Percentiles rank a stretch among this genome's conserved stretches.
phyloP scores from a whole-genome alignment of 2,329 filamentous ascomycete genomes.

The Pseudogymnoascus pannorum region DNA sequence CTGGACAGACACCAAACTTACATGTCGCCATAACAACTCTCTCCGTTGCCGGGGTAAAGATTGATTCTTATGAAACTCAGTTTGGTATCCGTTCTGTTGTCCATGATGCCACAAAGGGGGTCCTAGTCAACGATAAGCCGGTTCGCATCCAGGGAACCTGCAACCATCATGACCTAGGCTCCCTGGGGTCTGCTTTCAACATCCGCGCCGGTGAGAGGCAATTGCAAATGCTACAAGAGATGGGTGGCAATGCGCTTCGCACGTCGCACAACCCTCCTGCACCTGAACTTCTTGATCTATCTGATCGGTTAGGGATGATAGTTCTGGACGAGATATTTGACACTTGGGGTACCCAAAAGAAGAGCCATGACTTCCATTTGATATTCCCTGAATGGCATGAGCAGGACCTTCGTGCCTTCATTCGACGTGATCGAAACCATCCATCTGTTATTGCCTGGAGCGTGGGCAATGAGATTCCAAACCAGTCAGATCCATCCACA shows the following conservation, averaged over 20 bases:
- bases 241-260: constrained; percentile 43
- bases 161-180: constrained; percentile 45
- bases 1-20: constrained; percentile 39
- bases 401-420: constrained; percentile 42
- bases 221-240: constrained; percentile 41
- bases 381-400: constrained; percentile 48
- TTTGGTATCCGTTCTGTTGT: constrained; percentile 43
- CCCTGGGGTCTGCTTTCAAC: constrained; percentile 45
- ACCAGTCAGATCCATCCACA: constrained; percentile 35
- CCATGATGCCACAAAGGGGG: constrained; percentile 35
- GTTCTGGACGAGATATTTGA: constrained; percentile 50
- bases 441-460: constrained; percentile 46
- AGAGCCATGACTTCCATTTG: constrained; percentile 41
- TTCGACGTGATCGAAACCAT: constrained; percentile 49
- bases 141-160: constrained; percentile 40
- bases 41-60: constrained; percentile 17
- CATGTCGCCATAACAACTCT: constrained; percentile 41
- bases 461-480: constrained; percentile 46
- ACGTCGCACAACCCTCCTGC: constrained; percentile 48
- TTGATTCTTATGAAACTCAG: constrained; percentile 41
- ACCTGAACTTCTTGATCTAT: constrained; percentile 41
- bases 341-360: constrained; percentile 41
- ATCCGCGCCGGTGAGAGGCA: constrained; percentile 40
- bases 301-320: constrained; percentile 43
- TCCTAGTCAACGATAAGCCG: constrained; percentile 40